Conservation (phyloP, 768 basidiomycete genomes). For the Termitomyces sp. region DNA sequence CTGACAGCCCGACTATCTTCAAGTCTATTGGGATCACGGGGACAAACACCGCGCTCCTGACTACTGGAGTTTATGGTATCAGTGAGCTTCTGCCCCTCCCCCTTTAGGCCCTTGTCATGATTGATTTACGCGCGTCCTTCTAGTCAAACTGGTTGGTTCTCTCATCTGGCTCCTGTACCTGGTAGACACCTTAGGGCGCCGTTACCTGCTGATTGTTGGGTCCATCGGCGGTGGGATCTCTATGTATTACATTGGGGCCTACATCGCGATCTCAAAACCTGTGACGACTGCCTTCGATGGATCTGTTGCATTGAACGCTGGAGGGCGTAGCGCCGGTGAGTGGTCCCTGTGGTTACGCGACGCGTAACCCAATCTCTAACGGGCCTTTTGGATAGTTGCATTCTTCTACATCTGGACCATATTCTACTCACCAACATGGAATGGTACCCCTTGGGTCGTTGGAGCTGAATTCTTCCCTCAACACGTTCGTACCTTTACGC, state of each 20-base stretch:
- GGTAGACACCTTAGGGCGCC: constrained; percentile 40
- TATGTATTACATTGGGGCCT: constrained; percentile 44
- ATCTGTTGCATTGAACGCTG: constrained; percentile 15
- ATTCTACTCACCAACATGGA: constrained; percentile 37
- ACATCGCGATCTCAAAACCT: constrained; percentile 35
- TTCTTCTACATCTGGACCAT: constrained; percentile 36
- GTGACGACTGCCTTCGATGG: constrained; percentile 4
- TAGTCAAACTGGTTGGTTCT: constrained; percentile 30
- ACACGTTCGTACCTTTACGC: constrained; percentile 34
- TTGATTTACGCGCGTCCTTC: background rate
- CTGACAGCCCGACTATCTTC: constrained; percentile 40
- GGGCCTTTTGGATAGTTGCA: constrained; percentile 15
- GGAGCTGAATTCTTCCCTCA: constrained; percentile 41
- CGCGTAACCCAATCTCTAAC: background rate
- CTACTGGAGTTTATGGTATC: constrained; percentile 48
- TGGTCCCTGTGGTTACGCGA: constrained; percentile 6
- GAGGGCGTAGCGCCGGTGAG: constrained; percentile 29
- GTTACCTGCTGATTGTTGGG: constrained; percentile 35
- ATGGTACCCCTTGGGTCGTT: constrained; percentile 45
- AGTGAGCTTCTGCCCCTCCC: constrained; percentile 23
- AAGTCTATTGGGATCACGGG: constrained; percentile 40
- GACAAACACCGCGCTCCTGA: constrained; percentile 31
- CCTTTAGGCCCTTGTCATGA: background rate
- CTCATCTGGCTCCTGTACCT: constrained; percentile 39
- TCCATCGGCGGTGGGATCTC: constrained; percentile 33